These are phyloP conservation scores for Cytospora paraplurivora DNA, from an alignment of 2,329 filamentous ascomycete genomes.

Conservation along the genomic window DNA sequence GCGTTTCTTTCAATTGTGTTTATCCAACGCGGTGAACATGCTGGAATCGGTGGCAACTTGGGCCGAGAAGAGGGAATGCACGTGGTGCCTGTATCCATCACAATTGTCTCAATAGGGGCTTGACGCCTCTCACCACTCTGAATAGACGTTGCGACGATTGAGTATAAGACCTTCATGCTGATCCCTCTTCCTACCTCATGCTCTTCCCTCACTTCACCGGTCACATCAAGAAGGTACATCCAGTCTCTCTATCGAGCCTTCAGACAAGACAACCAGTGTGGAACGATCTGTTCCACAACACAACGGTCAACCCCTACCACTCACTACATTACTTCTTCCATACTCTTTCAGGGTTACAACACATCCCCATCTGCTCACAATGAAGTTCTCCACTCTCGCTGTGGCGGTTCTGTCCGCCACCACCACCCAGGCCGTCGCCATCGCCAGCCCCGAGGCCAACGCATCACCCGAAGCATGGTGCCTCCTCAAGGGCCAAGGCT, in stretches of 20 bases:
- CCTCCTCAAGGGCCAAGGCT: slow-evolving; percentile 42
- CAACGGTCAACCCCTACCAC: slow-evolving; percentile 17
- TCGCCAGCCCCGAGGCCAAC: slow-evolving; percentile 32
- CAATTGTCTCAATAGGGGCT: slow-evolving; percentile 26
- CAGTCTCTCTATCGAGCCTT: slow-evolving; percentile 18
- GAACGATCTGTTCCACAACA: slow-evolving; percentile 25
- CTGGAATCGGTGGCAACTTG: neutral
- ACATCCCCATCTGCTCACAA: slow-evolving; percentile 28
- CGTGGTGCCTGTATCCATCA: slow-evolving; percentile 8
- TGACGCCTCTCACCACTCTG: slow-evolving; percentile 1
- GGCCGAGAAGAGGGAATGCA: neutral
- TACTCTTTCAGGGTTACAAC: slow-evolving; percentile 7
- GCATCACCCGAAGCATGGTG: slow-evolving; percentile 37
- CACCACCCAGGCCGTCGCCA: slow-evolving; percentile 35
- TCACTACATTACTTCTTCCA: slow-evolving; percentile 10
- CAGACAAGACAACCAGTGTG: slow-evolving; percentile 27
- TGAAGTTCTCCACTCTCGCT: slow-evolving; percentile 37
- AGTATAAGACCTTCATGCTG: slow-evolving; percentile 19
- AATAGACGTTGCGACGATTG: slow-evolving; percentile 12
- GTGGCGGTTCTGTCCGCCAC: slow-evolving; percentile 32
- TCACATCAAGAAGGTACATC: slow-evolving; percentile 10
- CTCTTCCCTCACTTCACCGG: slow-evolving; percentile 16
- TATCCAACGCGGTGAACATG: neutral
- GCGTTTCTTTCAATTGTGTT: slow-evolving; percentile 9
- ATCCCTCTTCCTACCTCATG: neutral